A percentile compares a stretch with the other conserved stretches of the same genome.
phyloP scores from a whole-genome alignment of 352 stramenopile species.

The Globisporangium mamillatum region DNA sequence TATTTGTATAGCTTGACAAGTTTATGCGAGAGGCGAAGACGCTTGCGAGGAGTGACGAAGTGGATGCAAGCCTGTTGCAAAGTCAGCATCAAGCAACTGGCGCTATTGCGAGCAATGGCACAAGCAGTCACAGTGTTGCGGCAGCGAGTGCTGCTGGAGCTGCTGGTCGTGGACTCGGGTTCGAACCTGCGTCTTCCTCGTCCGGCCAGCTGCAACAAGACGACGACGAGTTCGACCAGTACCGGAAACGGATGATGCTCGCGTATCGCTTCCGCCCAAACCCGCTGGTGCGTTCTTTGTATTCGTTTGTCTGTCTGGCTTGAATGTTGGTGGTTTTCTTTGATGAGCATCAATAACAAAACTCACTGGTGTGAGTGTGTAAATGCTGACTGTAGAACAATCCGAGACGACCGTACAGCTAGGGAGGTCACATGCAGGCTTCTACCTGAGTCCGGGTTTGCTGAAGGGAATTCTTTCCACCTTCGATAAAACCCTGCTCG shows the following conservation, averaged over 20 bases:
- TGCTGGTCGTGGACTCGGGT: slow-evolving; percentile 8
- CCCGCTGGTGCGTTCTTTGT: slow-evolving; percentile 16
- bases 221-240: slow-evolving; percentile 28
- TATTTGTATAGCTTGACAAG: slow-evolving; percentile 10
- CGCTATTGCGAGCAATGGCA: neutral
- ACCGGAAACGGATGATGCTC: slow-evolving; percentile 28
- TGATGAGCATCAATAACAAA: neutral
- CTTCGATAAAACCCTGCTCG: neutral
- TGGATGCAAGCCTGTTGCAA: neutral
- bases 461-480: neutral
- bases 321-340: neutral
- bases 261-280: slow-evolving; percentile 24
- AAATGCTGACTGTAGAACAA: slow-evolving; percentile 16
- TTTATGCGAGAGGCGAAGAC: slow-evolving; percentile 14
- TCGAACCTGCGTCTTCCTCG: neutral
- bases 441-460: neutral
- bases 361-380: neutral
- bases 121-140: neutral
- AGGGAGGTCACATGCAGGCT: neutral
- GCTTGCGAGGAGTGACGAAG: neutral
- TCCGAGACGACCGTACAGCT: slow-evolving; percentile 21
- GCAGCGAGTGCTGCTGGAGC: neutral
- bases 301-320: neutral
- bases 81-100: neutral
- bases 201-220: slow-evolving; percentile 11